Percentiles rank a stretch among this genome's conserved stretches.
Conservation (phyloP, 2,329 filamentous ascomycete genomes). For the Pseudopyricularia cyperi region DNA sequence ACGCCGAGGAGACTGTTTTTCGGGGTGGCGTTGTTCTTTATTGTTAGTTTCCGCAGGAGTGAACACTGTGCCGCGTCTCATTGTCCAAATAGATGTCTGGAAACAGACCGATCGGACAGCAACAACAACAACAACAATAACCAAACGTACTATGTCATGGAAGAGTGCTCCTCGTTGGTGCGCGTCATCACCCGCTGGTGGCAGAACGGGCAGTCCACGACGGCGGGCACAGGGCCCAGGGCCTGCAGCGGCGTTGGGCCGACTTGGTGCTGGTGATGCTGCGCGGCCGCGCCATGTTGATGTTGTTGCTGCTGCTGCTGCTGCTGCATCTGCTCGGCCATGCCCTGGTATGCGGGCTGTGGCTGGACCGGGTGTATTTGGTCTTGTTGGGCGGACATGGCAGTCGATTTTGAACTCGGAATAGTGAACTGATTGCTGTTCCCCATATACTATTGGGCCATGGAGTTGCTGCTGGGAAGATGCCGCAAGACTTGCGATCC, state of each 20-base stretch:
- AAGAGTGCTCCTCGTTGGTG: not conserved
- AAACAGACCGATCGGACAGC: not conserved
- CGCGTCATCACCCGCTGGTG: not conserved
- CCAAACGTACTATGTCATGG: not conserved
- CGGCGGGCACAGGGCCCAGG: not conserved
- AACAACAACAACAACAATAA: not conserved
- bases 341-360: not conserved
- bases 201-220: not conserved
- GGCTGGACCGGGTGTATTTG: not conserved
- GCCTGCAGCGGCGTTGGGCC: not conserved
- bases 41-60: no score
- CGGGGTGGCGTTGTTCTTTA: not conserved
- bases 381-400: not conserved
- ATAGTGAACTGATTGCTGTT: no score
- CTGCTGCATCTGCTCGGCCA: not conserved
- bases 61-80: no score
- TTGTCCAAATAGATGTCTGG: not conserved
- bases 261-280: not conserved
- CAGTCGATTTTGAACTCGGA: no score
- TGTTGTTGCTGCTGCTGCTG: not conserved
- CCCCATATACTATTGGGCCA: no score
- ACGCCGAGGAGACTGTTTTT: not conserved
- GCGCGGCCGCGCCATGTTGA: not conserved
- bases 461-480: no score
- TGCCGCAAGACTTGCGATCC: no score